Conservation (phyloP, 768 basidiomycete genomes). For the Punctularia strigosozonata region DNA sequence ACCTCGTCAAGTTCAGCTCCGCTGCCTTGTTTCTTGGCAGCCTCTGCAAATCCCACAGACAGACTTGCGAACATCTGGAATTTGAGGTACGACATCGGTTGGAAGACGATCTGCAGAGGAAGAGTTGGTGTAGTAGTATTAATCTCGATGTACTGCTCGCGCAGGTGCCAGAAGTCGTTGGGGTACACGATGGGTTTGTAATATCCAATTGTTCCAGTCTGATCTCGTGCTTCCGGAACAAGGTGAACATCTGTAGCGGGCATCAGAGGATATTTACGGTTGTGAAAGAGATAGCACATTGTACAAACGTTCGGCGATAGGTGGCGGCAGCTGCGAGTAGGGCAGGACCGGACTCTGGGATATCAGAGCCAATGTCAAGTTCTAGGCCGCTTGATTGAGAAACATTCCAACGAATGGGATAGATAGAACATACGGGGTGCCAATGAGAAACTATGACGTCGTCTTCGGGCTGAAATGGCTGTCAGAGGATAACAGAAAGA, state of each 20-base stretch:
- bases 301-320: slow-evolving; percentile 49
- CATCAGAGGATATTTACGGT: slow-evolving; percentile 3
- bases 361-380: slow-evolving; percentile 78
- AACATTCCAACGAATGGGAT: not conserved
- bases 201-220: slow-evolving; percentile 50
- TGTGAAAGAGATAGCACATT: not conserved
- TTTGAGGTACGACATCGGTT: slow-evolving; percentile 78
- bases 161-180: slow-evolving; percentile 92
- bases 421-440: slow-evolving; percentile 41
- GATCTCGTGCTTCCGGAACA: slow-evolving; percentile 46
- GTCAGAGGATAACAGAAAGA: slow-evolving; percentile 3
- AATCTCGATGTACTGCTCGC: slow-evolving; percentile 72
- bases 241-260: slow-evolving; percentile 47
- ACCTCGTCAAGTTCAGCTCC: slow-evolving; percentile 83
- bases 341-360: slow-evolving; percentile 54
- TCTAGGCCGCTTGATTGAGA: slow-evolving; percentile 29
- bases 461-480: slow-evolving; percentile 19
- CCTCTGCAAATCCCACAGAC: slow-evolving; percentile 80
- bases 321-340: slow-evolving; percentile 42
- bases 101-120: slow-evolving; percentile 74
- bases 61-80: slow-evolving; percentile 81
- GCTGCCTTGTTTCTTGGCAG: slow-evolving; percentile 62
- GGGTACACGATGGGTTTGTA: slow-evolving; percentile 87
- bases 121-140: slow-evolving; percentile 72
- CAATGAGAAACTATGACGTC: slow-evolving; percentile 76